Evolutionary conservation across 495 filamentous ascomycete species (phyloP).

Genomic region (Schizothecium vesticola): DNA sequence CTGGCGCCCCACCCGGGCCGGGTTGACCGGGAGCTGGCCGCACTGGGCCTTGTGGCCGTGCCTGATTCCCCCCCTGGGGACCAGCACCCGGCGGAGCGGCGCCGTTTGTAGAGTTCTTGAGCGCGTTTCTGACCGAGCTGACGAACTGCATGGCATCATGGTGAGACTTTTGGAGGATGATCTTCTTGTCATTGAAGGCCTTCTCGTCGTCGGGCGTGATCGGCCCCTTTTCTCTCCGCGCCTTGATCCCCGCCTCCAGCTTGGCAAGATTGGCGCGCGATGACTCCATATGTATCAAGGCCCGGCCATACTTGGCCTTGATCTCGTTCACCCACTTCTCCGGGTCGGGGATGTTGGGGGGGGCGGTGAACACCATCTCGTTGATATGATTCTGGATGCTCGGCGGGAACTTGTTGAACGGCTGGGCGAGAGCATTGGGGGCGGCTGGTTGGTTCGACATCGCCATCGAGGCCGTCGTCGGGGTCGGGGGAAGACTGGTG

Average conservation of each 20-base stretch:
- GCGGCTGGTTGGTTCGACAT: background rate
- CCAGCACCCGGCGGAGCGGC: constrained; percentile 1
- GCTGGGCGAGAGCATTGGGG: background rate
- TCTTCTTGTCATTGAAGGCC: constrained; percentile 27
- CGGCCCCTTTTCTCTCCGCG: constrained; percentile 28
- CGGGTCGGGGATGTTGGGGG: constrained; percentile 18
- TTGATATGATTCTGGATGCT: constrained; percentile 33
- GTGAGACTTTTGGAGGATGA: constrained; percentile 27
- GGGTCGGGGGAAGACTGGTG: constrained; percentile 5
- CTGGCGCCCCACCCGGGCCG: constrained; percentile 1
- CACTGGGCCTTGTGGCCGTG: constrained; percentile 11
- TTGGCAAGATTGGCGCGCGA: constrained; percentile 17
- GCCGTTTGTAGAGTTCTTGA: constrained; percentile 20
- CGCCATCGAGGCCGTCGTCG: background rate
- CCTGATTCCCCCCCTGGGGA: constrained; percentile 8
- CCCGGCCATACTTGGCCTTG: constrained; percentile 29
- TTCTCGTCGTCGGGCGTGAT: constrained; percentile 30
- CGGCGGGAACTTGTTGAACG: constrained; percentile 20
- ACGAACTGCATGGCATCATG: constrained; percentile 30
- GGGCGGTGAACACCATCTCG: constrained; percentile 29
- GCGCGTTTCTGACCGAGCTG: constrained; percentile 24
- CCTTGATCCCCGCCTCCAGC: constrained; percentile 30
- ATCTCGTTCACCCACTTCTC: constrained; percentile 29
- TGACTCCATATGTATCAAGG: constrained; percentile 33
- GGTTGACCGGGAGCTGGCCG: constrained; percentile 3